A percentile compares a stretch with the other conserved stretches of the same genome.
phyloP scores from a whole-genome alignment of 768 basidiomycete genomes.

The Boletus patriciae region DNA sequence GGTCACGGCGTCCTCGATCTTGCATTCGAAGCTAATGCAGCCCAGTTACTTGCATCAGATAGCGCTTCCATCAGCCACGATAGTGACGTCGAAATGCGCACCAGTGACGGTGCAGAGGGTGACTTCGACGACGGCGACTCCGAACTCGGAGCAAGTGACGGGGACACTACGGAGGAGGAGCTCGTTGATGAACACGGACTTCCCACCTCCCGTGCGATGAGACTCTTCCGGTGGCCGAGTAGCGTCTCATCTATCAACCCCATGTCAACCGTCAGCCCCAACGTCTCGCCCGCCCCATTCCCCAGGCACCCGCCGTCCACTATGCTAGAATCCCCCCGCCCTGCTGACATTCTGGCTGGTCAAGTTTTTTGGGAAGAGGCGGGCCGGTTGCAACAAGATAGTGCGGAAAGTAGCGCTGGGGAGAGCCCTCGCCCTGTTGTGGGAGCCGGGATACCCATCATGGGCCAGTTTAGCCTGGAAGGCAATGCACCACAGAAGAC shows the following conservation, averaged over 20 bases:
- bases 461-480: conserved; percentile 40
- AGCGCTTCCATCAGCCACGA: conserved; percentile 49
- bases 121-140: conserved; percentile 46
- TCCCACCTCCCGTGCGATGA: conserved; percentile 75
- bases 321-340: conserved; percentile 48
- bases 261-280: conserved; percentile 68
- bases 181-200: conserved; percentile 74
- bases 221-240: conserved; percentile 65
- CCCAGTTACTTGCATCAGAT: conserved; percentile 50
- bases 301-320: conserved; percentile 33
- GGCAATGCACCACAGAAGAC: conserved; percentile 17
- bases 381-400: conserved; percentile 41
- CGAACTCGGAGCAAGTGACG: conserved; percentile 55
- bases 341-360: conserved; percentile 69
- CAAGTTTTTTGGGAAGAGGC: conserved; percentile 52
- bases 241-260: conserved; percentile 68
- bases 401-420: conserved; percentile 35
- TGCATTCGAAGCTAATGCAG: conserved; percentile 67
- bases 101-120: conserved; percentile 33
- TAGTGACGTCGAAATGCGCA: conserved; percentile 51
- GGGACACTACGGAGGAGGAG: conserved; percentile 83
- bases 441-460: conserved; percentile 30
- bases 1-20: conserved; percentile 55
- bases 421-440: conserved; percentile 19
- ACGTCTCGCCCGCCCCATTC: conserved; percentile 44